A percentile compares a stretch with the other conserved stretches of the same genome.
Evolutionary conservation across 495 filamentous ascomycete species (phyloP).

Genomic region (Aspergillus bridgeri): DNA sequence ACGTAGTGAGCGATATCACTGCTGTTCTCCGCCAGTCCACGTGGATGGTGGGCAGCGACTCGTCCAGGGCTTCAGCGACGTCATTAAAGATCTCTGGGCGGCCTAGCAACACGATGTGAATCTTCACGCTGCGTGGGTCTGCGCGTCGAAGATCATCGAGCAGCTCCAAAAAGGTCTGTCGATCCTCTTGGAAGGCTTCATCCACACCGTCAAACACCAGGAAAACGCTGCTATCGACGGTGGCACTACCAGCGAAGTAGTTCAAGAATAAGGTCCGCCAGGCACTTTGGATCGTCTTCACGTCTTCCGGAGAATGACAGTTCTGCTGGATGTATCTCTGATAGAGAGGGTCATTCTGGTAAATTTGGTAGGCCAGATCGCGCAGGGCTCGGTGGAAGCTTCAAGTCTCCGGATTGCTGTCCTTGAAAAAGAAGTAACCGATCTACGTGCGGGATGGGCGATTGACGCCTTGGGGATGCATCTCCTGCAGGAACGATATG

Average conservation of each 20-base stretch:
- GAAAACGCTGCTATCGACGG: constrained; percentile 19
- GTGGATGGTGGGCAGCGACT: constrained; percentile 25
- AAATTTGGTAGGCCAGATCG: constrained; percentile 31
- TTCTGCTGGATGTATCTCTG: constrained; percentile 19
- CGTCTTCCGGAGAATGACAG: constrained; percentile 13
- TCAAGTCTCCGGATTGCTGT: constrained; percentile 27
- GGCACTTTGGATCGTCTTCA: constrained; percentile 27
- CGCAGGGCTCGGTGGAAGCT: constrained; percentile 27
- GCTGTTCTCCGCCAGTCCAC: constrained; percentile 27
- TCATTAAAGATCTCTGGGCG: constrained; percentile 26
- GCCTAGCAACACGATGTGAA: constrained; percentile 29
- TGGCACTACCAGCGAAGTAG: constrained; percentile 20
- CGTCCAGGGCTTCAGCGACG: constrained; percentile 20
- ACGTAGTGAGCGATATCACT: constrained; percentile 31
- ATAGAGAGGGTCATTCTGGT: constrained; percentile 28
- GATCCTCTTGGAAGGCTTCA: constrained; percentile 27
- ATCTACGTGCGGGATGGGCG: constrained; percentile 10
- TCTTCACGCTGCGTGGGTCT: not conserved
- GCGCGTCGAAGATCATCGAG: constrained; percentile 13
- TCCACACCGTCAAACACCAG: constrained; percentile 35
- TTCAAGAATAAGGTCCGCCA: constrained; percentile 29
- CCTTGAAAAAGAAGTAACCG: constrained; percentile 36
- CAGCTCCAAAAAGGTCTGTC: constrained; percentile 19
- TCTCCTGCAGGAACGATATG: constrained; percentile 20
- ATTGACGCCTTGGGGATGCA: constrained; percentile 9